Base-by-base conservation (phyloP, 352 stramenopile species). In the Plasmopara muralis region DNA sequence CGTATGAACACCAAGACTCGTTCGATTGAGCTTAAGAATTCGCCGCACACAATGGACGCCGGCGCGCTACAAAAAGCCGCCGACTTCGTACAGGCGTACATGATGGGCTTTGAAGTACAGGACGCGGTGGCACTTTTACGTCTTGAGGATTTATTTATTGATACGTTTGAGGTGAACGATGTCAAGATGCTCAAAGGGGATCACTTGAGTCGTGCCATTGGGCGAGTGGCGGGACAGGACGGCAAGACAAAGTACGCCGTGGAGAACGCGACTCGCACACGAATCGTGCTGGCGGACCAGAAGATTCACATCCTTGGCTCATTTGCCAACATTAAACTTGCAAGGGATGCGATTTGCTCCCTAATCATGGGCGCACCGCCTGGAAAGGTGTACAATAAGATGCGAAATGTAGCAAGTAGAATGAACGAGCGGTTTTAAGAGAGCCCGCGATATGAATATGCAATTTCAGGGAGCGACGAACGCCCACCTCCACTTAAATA, bases 361-460 rank as follows among this genome's bases (percentile, higher is more conserved):
- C 70, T 94, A 35, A 95, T 95, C 50, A 94, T 99, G 66, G 97
- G 97, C 49, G 96, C 97, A 16, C 97, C 97, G 33, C 97, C 97
- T 16, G 97, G 97, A 57, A 99, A 99, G 74, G 97, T 99, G 53
- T 99, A 99, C 81, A 99, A 99, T 76, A 98, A 98, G 74, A 99
- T 99, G 96, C 89, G 96, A 53, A 98, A 96, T 72, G 97, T 99
- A 38, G 95, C 96, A 37, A 98, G 95, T 67, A 81, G 97, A 68
- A 98, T 99, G 94, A 98, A 96, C 70, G 96, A 98, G 72, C 78
- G 91, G 44, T 98, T 96, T 70, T 97, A 92, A 86, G 10, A n/a
- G n/a, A 35, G 5, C 10, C 31, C 10, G 6, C 31, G 5, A 33
- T 45, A 9, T 44, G 47, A 49, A 38, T 28, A 57, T 57, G 43